These are phyloP conservation scores for Suillus bovinus DNA, from an alignment of 768 basidiomycete species.

Conservation along the genomic window DNA sequence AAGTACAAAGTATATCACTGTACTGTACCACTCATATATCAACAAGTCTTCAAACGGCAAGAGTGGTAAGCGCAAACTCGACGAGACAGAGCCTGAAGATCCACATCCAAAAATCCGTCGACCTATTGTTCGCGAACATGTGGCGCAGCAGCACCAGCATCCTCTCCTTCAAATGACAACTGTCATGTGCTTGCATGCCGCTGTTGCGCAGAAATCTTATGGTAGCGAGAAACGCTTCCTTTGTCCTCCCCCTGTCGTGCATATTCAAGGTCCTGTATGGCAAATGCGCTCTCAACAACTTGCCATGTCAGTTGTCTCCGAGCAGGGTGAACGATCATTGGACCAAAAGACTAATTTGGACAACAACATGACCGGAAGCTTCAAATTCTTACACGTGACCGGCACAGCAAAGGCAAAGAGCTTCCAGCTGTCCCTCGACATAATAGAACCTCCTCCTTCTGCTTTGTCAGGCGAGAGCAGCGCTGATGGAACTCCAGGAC, in stretches of 20 bases:
- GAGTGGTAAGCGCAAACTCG: constrained; percentile 74
- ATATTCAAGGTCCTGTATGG: constrained; percentile 87
- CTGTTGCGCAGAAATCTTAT: constrained; percentile 95
- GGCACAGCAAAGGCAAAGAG: constrained; percentile 89
- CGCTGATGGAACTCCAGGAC: constrained; percentile 45
- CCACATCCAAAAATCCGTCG: constrained; percentile 78
- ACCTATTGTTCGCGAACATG: constrained; percentile 81
- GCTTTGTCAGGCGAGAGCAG: constrained; percentile 42
- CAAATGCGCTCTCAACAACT: constrained; percentile 80
- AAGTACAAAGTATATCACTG: constrained; percentile 19
- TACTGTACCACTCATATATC: constrained; percentile 25
- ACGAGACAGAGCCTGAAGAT: constrained; percentile 59
- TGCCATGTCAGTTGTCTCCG: constrained; percentile 84
- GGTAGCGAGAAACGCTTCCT: constrained; percentile 94
- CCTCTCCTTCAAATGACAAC: constrained; percentile 88
- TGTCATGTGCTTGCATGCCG: constrained; percentile 86
- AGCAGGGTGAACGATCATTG: constrained; percentile 79
- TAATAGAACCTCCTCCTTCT: constrained; percentile 70
- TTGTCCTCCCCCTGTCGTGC: constrained; percentile 90
- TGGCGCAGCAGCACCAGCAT: constrained; percentile 47
- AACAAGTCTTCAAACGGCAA: constrained; percentile 36
- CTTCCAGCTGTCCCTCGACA: constrained; percentile 83
- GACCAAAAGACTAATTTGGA: constrained; percentile 85
- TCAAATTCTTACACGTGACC: constrained; percentile 90
- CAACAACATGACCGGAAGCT: constrained; percentile 82